Evolutionary conservation across 2,329 filamentous ascomycete genomes (phyloP).

Genomic region (Arthroderma sp.): DNA sequence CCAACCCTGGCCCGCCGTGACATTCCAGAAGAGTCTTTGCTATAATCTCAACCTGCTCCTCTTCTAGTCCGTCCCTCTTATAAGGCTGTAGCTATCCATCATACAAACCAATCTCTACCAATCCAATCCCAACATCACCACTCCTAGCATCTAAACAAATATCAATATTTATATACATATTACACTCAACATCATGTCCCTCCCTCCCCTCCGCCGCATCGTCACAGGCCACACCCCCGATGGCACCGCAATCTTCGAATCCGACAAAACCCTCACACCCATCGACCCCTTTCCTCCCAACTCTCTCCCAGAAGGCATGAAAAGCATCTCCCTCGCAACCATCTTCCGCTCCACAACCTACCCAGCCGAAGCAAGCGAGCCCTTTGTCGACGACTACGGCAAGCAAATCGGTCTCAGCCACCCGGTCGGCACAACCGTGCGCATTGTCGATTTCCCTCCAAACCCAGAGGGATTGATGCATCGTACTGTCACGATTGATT

Average conservation of each 20-base stretch:
- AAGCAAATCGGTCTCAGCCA: constrained; percentile 14
- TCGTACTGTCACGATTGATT: constrained; percentile 19
- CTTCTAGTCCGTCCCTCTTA: too few relatives aligned
- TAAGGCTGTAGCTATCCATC: too few relatives aligned
- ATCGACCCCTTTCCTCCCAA: constrained; percentile 11
- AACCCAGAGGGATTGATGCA: constrained; percentile 13
- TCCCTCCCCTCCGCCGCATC: constrained; percentile 12
- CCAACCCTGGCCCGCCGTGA: too few relatives aligned
- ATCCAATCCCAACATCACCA: background rate
- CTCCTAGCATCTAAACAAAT: background rate
- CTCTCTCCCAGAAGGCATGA: constrained; percentile 6
- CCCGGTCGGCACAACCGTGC: constrained; percentile 11
- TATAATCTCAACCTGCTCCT: too few relatives aligned
- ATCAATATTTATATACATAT: background rate
- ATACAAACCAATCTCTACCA: too few relatives aligned
- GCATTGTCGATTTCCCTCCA: constrained; percentile 19
- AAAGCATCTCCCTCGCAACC: constrained; percentile 15
- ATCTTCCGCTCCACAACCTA: constrained; percentile 14
- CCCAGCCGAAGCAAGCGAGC: constrained; percentile 12
- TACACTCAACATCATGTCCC: background rate
- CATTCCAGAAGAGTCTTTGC: too few relatives aligned
- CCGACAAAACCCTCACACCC: constrained; percentile 15
- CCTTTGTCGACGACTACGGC: constrained; percentile 15
- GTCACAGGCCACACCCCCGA: constrained; percentile 16
- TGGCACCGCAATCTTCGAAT: constrained; percentile 17